Evolutionary conservation across 2,329 filamentous ascomycete genomes (phyloP).

Genomic region (Apiospora sp.): DNA sequence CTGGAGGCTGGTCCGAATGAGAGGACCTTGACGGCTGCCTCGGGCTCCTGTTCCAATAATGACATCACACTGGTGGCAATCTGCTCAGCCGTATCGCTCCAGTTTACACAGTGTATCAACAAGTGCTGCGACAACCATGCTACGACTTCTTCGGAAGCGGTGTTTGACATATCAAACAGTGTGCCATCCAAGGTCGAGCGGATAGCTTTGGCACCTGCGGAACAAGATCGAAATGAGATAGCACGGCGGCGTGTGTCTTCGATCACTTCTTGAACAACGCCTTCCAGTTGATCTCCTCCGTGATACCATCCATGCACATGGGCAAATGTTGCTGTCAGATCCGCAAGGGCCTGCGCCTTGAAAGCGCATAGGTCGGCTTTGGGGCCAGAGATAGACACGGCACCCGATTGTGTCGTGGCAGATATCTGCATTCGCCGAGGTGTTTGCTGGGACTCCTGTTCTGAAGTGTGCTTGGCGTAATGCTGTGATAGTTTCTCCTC

Average conservation of each 20-base stretch:
- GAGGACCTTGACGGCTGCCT: not conserved
- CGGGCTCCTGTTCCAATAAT: conserved; percentile 2
- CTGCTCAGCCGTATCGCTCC: not conserved
- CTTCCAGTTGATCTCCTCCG: conserved; percentile 25
- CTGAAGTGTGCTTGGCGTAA: not conserved
- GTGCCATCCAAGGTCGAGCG: conserved; percentile 25
- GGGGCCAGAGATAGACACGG: conserved; percentile 24
- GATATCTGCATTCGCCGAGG: conserved; percentile 23
- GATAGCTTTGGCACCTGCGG: conserved; percentile 19
- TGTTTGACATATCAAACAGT: conserved; percentile 15
- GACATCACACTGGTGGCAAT: not conserved
- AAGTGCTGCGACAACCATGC: conserved; percentile 22
- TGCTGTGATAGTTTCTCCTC: conserved; percentile 15
- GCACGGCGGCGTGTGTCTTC: conserved; percentile 10
- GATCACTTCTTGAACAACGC: conserved; percentile 24
- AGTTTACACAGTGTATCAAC: conserved; percentile 24
- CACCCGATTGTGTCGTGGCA: conserved; percentile 13
- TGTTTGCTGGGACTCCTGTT: not conserved
- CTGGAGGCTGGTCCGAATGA: conserved; percentile 23
- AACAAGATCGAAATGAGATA: conserved; percentile 22
- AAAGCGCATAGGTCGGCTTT: conserved; percentile 21
- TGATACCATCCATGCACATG: conserved; percentile 28
- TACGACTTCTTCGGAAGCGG: not conserved
- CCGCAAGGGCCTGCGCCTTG: not conserved
- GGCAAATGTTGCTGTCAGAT: conserved; percentile 14